A percentile compares a stretch with the other conserved stretches of the same genome.
Conservation (phyloP, 495 filamentous ascomycete genomes). For the Penicillium maclennaniae region DNA sequence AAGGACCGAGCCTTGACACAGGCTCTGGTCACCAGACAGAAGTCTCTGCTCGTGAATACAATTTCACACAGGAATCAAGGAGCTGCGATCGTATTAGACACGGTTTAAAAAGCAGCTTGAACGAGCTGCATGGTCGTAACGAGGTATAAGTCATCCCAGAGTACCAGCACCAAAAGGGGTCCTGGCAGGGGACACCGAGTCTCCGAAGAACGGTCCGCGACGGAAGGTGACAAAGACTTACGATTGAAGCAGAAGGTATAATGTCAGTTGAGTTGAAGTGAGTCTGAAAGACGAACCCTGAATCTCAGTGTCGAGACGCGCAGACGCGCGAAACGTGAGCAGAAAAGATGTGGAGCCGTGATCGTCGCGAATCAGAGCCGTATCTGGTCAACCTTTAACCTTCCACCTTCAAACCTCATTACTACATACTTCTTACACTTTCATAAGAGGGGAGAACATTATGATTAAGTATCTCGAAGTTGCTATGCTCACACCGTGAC, state of each 20-base stretch:
- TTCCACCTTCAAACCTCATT: background rate
- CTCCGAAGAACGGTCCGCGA: background rate
- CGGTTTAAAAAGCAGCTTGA: background rate
- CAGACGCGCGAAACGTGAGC: slow-evolving; percentile 31
- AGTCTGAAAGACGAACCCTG: slow-evolving; percentile 16
- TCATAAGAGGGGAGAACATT: background rate
- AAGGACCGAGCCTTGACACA: background rate
- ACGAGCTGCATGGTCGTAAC: background rate
- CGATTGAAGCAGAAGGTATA: background rate
- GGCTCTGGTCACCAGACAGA: background rate
- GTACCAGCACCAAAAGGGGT: background rate
- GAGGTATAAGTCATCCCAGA: background rate
- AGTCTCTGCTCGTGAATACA: background rate
- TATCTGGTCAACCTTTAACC: background rate
- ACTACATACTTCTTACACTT: background rate
- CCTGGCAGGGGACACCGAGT: background rate
- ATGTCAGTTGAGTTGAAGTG: background rate
- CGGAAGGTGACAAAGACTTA: background rate
- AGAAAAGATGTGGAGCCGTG: slow-evolving; percentile 7
- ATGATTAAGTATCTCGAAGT: background rate
- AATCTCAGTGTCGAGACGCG: slow-evolving; percentile 20
- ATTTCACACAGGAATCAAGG: background rate
- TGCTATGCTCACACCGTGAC: background rate
- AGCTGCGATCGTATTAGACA: background rate
- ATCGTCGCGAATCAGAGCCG: background rate